phyloP scores from a whole-genome alignment of 2,329 filamentous ascomycete species.

The Chalara sp. region DNA sequence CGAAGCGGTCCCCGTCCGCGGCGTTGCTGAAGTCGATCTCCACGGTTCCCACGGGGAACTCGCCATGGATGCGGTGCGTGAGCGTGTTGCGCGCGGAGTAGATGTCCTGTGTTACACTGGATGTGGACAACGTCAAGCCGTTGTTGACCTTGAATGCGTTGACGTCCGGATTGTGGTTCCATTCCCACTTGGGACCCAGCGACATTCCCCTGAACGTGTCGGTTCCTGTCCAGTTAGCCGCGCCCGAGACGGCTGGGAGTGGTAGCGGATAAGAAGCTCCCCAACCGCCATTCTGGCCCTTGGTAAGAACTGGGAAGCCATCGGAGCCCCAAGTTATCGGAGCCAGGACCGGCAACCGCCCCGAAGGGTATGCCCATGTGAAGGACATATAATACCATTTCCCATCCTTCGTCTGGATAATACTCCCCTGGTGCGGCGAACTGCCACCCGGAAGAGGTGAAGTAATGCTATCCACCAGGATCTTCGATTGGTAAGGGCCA shows the following conservation, averaged over 20 bases:
- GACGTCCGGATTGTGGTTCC: conserved; percentile 54
- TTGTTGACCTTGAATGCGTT: conserved; percentile 36
- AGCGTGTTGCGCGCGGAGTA: conserved; percentile 40
- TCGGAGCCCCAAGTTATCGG: conserved; percentile 45
- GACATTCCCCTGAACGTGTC: conserved; percentile 29
- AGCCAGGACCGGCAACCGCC: conserved; percentile 49
- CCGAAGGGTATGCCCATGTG: conserved; percentile 46
- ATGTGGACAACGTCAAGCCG: conserved; percentile 40
- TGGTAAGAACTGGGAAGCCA: conserved; percentile 39
- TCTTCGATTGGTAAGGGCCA: conserved; percentile 43
- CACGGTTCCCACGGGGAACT: conserved; percentile 41
- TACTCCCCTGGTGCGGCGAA: conserved; percentile 46
- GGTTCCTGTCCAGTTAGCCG: conserved; percentile 2
- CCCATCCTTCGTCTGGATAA: conserved; percentile 43
- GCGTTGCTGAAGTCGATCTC: conserved; percentile 41
- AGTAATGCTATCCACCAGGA: conserved; percentile 36
- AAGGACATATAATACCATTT: conserved; percentile 56
- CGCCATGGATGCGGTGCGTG: conserved; percentile 38
- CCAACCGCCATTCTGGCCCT: conserved; percentile 12
- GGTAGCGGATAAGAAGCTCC: neutral
- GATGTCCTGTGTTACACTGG: conserved; percentile 44
- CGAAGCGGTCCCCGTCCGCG: conserved; percentile 43
- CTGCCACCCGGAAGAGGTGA: conserved; percentile 38
- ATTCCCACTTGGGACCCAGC: conserved; percentile 43
- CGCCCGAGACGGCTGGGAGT: neutral